These are phyloP conservation scores for Fusarium musae DNA, from an alignment of 2,329 filamentous ascomycete genomes.

Conservation along the genomic window DNA sequence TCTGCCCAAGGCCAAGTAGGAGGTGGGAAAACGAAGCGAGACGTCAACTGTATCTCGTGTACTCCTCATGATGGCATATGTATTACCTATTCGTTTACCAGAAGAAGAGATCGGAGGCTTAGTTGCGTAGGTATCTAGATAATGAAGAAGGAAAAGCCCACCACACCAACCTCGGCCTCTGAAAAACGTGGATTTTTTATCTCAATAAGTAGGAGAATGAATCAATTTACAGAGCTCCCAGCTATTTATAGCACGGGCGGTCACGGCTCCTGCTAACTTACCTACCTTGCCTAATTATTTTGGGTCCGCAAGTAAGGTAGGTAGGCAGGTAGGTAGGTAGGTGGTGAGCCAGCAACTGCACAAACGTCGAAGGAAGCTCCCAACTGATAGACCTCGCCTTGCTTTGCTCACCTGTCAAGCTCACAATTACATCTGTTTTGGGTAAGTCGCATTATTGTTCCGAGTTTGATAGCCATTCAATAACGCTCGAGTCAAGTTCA, in stretches of 20 bases:
- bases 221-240: not conserved
- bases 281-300: not conserved
- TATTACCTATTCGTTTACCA: not conserved
- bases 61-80: not conserved
- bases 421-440: not conserved
- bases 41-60: not conserved
- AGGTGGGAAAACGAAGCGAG: not conserved
- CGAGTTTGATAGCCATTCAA: not conserved
- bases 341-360: not conserved
- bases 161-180: not conserved
- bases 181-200: not conserved
- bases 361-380: not conserved
- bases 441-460: not conserved
- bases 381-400: not conserved
- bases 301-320: not conserved
- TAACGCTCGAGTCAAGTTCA: not conserved
- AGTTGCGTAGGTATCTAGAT: not conserved
- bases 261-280: not conserved
- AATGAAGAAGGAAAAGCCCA: not conserved
- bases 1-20: slow-evolving; percentile 16
- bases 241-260: not conserved
- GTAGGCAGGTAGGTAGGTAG: not conserved
- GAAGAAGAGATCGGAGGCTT: not conserved
- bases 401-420: not conserved
- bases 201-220: not conserved